Percentiles rank a stretch among this genome's conserved stretches.
Evolutionary conservation across 805 yeast genomes (phyloP).

Genomic region (Yamadazyma olivae): DNA sequence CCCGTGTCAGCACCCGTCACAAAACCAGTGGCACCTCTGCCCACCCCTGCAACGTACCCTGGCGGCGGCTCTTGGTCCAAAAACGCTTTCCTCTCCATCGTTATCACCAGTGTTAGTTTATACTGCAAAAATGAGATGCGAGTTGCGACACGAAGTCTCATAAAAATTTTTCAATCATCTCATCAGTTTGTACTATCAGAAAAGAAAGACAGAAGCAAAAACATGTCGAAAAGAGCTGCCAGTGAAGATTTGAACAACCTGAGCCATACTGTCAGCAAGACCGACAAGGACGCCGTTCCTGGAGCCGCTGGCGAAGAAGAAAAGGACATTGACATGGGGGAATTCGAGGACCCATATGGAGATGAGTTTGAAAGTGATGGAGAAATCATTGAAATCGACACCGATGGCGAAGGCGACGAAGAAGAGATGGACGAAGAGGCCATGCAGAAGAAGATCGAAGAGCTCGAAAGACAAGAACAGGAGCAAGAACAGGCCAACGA

Average conservation of each 20-base stretch:
- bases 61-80: constrained; percentile 84
- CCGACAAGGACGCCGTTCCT: constrained; percentile 38
- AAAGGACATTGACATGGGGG: constrained; percentile 66
- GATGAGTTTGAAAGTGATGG: constrained; percentile 93
- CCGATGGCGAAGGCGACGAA: constrained; percentile 35
- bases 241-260: constrained; percentile 24
- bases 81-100: constrained; percentile 58
- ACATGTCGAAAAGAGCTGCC: constrained; percentile 53
- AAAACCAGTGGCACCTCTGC: constrained; percentile 94
- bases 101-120: no score
- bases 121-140: not conserved
- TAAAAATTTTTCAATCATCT: not conserved
- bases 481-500: constrained; percentile 34
- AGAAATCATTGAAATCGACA: constrained; percentile 78
- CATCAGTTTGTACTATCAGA: no score
- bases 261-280: constrained; percentile 33
- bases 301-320: constrained; percentile 23
- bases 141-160: not conserved
- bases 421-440: constrained; percentile 18
- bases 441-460: constrained; percentile 32
- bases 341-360: constrained; percentile 84
- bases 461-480: constrained; percentile 23
- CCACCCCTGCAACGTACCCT: constrained; percentile 89
- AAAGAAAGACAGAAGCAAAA: no score
- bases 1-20: constrained; percentile 80